Base-by-base conservation (phyloP, 2,329 filamentous ascomycete genomes). In the Aspergillus hortae region DNA sequence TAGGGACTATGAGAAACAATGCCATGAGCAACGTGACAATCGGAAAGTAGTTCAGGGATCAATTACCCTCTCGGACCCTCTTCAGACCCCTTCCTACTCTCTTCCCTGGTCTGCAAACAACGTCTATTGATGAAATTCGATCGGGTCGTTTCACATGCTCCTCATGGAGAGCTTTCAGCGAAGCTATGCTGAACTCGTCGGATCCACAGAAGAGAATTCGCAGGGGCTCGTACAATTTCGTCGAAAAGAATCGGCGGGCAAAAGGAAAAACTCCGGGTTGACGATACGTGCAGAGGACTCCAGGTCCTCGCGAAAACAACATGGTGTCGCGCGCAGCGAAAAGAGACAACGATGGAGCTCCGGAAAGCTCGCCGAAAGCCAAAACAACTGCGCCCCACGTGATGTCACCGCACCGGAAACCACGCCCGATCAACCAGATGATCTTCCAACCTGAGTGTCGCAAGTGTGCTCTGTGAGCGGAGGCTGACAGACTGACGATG, bases 161-260 rank as follows among this genome's bases (percentile, higher is more conserved):
- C 4, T 74, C 64, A 61, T 87, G 70, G 32, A 99, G 74, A 5
- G 88, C 88, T 53, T 75, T 75, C 46, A 99, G 77, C 1, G 90
- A 90, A 48, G 81, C 81, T 63, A 87, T 87, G 74, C 92, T 96
- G 72, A 97, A 96, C 2, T 85, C 80, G 70, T 99, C 94, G 3
- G 92, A 94, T 56, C 94, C 94, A 73, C 92, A 97, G 73, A 96
- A 99, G 4, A 99, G 80, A 49, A 99, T 90, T 32, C 86, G 81
- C 30, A 99, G 77, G 3, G 90, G 88, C 14, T 78, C 70, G 58
- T 67, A 64, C 9, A 64, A 51, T 47, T 65, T 70, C 32, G 65
- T 69, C 2, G 69, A 58, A 32, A 66, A 61, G 30, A 53, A 61
- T 47, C 67, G 60, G 49, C 48, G 53, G 7, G 45, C 17, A 48